Base-by-base conservation (phyloP, 2,329 filamentous ascomycete species). In the Aspergillus ibericus region DNA sequence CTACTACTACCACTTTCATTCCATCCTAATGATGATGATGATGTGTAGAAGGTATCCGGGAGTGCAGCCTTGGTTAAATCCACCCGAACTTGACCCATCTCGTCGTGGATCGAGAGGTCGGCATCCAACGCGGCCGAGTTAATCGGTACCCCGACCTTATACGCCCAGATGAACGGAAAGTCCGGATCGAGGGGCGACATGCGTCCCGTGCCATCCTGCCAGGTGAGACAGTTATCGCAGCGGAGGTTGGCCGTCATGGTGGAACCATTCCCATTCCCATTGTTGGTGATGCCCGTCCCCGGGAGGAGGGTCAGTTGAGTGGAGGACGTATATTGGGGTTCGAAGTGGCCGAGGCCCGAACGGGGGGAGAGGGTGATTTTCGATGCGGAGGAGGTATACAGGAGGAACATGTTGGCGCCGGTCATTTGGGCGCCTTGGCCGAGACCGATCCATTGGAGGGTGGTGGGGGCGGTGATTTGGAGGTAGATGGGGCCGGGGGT, bases 301-400 rank as follows among this genome's bases (percentile, higher is more conserved):
- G 74, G 79, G 2, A 89, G 78, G 4, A 89, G 77, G 35, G 81
- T 77, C 20, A 88, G 70, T 32, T 78, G 72, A 22, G 77, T 75
- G 5, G 77, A 72, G 1, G 70, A 65, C 51, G 72, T 75, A 70
- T 83, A 81, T 25, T 72, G 48, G 0, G 87, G 87, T 75, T 77
- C 72, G 35, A 70, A 62, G 62, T 88, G 77, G 7, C 78, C 78
- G 0, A 66, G 73, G 29, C 81, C 83, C 3, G 70, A 65, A 20
- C 87, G 82, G 1, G 85, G 80, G 61, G 85, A 88, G 54, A 88
- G 68, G 1, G 86, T 89, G 22, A 88, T 78, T 67, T 88, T 88
- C 60, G 82, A 82, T 9, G 55, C 52, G 5, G 65, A 49, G 62
- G 86, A 80, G 48, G 82, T 74, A 70, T 89, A 89, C 63, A 88